These are phyloP conservation scores for Solanum chilense DNA, from an alignment of 257 asterid species.

Conservation along the genomic window DNA sequence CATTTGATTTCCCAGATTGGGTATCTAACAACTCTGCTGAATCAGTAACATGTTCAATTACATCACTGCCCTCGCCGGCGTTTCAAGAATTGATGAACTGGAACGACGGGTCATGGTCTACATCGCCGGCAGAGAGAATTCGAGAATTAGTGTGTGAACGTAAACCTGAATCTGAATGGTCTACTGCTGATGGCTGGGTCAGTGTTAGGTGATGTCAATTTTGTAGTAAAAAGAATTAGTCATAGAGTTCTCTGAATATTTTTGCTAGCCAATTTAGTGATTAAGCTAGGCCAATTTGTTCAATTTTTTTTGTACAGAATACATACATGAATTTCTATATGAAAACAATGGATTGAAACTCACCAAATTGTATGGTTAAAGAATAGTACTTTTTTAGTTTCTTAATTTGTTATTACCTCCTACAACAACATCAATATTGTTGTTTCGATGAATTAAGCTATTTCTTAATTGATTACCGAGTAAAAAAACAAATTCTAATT, in stretches of 20 bases:
- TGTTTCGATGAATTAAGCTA: background rate
- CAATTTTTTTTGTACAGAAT: background rate
- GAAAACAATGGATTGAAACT: no score
- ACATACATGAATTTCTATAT: background rate
- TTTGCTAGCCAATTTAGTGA: background rate
- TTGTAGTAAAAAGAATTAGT: background rate
- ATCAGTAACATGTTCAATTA: conserved; percentile 22
- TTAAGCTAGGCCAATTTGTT: background rate
- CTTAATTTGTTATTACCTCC: background rate
- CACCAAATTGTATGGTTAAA: background rate
- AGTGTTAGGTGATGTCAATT: conserved; percentile 36
- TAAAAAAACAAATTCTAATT: background rate
- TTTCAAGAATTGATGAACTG: conserved; percentile 1
- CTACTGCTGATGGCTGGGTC: conserved; percentile 55
- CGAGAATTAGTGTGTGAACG: conserved; percentile 10
- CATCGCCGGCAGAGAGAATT: conserved; percentile 32
- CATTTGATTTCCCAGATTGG: conserved; percentile 69
- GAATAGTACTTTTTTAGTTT: background rate
- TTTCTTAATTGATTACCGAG: background rate
- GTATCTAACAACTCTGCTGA: conserved; percentile 9
- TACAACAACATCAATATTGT: background rate
- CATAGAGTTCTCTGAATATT: background rate
- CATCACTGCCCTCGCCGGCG: conserved; percentile 26
- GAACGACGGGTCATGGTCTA: conserved; percentile 6
- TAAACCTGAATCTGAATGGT: conserved; percentile 28